Percentiles rank a stretch among this genome's conserved stretches.
These are phyloP conservation scores for Coemansia sp. DNA, from an alignment of 192 early-diverging fungal genomes.

Conservation along the genomic window DNA sequence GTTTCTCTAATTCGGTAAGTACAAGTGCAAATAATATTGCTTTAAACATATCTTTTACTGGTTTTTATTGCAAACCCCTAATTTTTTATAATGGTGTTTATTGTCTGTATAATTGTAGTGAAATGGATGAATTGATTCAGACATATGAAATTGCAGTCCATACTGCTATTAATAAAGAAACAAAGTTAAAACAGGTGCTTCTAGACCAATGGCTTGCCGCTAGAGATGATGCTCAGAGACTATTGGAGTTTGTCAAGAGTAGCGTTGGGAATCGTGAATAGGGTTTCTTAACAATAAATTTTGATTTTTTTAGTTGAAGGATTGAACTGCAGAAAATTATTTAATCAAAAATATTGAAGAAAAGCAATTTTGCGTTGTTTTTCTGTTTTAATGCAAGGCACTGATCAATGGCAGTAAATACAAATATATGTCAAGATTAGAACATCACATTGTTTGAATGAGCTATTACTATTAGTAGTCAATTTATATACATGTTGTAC, in stretches of 20 bases:
- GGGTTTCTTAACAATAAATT: background rate
- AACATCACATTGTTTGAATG: background rate
- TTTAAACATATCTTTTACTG: background rate
- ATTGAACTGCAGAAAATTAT: too few species aligned
- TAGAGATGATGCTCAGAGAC: constrained; percentile 5
- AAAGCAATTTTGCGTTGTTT: too few species aligned
- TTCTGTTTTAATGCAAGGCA: background rate
- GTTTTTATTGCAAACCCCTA: background rate
- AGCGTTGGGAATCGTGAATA: background rate
- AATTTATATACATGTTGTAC: background rate
- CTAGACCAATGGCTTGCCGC: background rate
- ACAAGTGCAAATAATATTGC: background rate
- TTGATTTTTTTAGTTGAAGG: too few species aligned
- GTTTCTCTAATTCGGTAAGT: constrained; percentile 17
- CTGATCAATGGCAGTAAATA: background rate
- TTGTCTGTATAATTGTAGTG: constrained; percentile 8
- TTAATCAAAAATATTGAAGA: too few species aligned
- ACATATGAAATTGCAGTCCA: constrained; percentile 17
- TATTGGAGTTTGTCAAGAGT: constrained; percentile 2
- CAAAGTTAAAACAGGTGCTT: constrained; percentile 7
- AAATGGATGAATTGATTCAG: constrained; percentile 30
- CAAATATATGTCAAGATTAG: background rate
- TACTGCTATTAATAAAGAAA: constrained; percentile 1
- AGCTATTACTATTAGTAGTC: background rate
- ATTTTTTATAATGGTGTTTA: background rate